phyloP scores from a whole-genome alignment of 345 rosid species.

The Eucalyptus sp. region DNA sequence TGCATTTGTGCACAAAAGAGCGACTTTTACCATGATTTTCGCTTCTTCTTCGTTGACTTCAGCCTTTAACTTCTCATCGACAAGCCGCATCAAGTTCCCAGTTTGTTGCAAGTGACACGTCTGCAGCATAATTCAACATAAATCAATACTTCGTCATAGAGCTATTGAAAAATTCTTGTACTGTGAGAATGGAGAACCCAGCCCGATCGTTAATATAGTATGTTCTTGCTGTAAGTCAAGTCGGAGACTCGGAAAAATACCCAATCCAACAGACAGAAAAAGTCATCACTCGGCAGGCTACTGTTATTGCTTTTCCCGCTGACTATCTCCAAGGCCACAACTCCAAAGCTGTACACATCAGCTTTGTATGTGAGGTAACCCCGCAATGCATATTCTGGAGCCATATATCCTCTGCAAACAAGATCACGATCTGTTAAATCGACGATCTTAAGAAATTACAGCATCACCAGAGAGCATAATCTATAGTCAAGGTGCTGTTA shows the following conservation, averaged over 20 bases:
- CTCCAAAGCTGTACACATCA: conserved; percentile 28
- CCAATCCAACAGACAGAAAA: conserved; percentile 19
- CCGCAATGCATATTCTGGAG: conserved; percentile 32
- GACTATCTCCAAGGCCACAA: conserved; percentile 21
- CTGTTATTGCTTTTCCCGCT: conserved; percentile 12
- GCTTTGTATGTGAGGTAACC: conserved; percentile 23
- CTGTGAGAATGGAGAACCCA: background rate
- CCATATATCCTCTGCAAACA: conserved; percentile 29
- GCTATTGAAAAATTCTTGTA: background rate
- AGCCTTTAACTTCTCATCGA: background rate
- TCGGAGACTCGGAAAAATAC: background rate
- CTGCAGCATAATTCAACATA: background rate
- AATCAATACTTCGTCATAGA: background rate
- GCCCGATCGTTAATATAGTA: too few relatives aligned
- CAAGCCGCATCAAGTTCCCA: conserved; percentile 1
- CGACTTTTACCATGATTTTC: conserved; percentile 1
- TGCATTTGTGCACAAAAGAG: conserved; percentile 10
- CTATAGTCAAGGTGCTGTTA: background rate
- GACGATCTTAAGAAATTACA: background rate
- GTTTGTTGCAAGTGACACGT: conserved; percentile 6
- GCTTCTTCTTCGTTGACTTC: conserved; percentile 4
- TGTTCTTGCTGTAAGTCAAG: background rate
- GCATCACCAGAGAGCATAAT: background rate
- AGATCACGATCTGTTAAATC: background rate
- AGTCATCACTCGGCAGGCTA: background rate